A percentile compares a stretch with the other conserved stretches of the same genome.
phyloP scores from a whole-genome alignment of 768 basidiomycete genomes.

The Lactarius akahatsu region DNA sequence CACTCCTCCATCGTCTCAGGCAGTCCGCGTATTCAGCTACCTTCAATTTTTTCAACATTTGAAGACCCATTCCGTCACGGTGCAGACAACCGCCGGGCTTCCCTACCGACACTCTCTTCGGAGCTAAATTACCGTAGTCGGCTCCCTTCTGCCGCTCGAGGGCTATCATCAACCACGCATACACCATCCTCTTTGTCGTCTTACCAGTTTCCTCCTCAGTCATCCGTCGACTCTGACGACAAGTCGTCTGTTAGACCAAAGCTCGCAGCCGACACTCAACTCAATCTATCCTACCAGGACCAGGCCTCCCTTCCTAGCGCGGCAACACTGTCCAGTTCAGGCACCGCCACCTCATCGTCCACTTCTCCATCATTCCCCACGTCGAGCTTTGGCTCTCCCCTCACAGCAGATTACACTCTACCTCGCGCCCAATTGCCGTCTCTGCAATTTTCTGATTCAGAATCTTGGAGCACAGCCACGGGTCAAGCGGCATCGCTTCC shows the following conservation, averaged over 20 bases:
- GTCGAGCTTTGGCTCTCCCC: constrained; percentile 47
- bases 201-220: constrained; percentile 58
- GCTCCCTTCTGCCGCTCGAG: constrained; percentile 52
- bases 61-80: constrained; percentile 50
- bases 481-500: constrained; percentile 25
- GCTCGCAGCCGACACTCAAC: constrained; percentile 49
- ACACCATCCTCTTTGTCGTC: constrained; percentile 40
- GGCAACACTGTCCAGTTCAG: constrained; percentile 36
- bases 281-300: constrained; percentile 49
- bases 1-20: constrained; percentile 45
- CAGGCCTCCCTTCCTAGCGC: constrained; percentile 51
- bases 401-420: constrained; percentile 44
- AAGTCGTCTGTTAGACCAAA: constrained; percentile 44
- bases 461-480: constrained; percentile 24
- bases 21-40: constrained; percentile 60
- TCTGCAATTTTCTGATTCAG: constrained; percentile 31
- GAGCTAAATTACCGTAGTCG: constrained; percentile 49
- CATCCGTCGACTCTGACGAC: constrained; percentile 43
- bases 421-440: constrained; percentile 53
- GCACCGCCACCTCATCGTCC: constrained; percentile 28
- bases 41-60: constrained; percentile 70
- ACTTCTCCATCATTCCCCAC: constrained; percentile 29
- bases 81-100: constrained; percentile 58
- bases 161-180: constrained; percentile 16
- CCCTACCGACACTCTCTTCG: constrained; percentile 59